Conservation (phyloP, 192 early-diverging fungal species). For the Mortierella claussenii region DNA sequence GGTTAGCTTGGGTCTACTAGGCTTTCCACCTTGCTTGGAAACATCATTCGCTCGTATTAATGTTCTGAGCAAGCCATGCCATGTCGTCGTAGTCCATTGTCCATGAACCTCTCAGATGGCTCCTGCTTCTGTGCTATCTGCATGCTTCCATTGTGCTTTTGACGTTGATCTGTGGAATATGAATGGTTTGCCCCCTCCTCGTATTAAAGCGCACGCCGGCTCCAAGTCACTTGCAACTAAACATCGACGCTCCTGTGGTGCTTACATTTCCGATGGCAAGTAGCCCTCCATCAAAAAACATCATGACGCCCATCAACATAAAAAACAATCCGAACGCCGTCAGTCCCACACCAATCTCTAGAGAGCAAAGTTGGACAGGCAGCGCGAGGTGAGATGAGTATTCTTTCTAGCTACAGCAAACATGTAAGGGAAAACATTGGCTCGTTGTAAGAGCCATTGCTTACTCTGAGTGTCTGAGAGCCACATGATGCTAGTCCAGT, state of each 20-base stretch:
- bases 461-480: constrained; percentile 45
- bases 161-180: no score
- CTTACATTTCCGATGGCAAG: constrained; percentile 97
- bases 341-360: constrained; percentile 93
- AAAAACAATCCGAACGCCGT: constrained; percentile 93
- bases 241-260: background rate
- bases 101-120: no score
- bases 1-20: no score
- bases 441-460: background rate
- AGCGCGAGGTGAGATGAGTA: background rate
- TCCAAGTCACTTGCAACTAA: no score
- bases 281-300: constrained; percentile 95
- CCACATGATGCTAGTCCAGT: constrained; percentile 43
- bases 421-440: background rate
- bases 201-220: no score
- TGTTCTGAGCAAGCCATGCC: no score
- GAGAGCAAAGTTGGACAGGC: background rate
- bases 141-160: no score
- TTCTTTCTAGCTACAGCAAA: background rate
- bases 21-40: no score
- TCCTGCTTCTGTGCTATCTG: no score
- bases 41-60: no score
- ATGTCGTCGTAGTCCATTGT: no score
- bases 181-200: no score
- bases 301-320: constrained; percentile 91